phyloP scores from a whole-genome alignment of 345 rosid species.

The Nasturtium officinale region DNA sequence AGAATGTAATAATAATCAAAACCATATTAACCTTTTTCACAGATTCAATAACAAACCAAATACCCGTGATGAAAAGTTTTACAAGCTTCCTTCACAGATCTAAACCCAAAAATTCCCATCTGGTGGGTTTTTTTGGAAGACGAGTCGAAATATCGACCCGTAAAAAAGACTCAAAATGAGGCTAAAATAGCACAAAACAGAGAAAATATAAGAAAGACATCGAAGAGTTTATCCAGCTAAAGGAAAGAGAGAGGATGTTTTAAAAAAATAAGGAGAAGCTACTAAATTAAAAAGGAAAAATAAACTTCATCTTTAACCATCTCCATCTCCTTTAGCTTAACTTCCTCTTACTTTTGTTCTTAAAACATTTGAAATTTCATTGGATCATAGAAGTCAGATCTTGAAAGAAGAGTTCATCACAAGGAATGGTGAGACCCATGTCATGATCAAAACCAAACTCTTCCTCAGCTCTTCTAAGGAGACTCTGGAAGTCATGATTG shows the following conservation, averaged over 20 bases:
- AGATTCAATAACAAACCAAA: slow-evolving; percentile 15
- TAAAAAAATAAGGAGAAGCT: slow-evolving; percentile 6
- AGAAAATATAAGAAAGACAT: slow-evolving; percentile 7
- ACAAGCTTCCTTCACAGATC: slow-evolving; percentile 28
- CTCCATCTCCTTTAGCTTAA: slow-evolving; percentile 24
- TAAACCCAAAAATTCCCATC: slow-evolving; percentile 25
- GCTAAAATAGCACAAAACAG: background rate
- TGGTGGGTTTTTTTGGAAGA: background rate
- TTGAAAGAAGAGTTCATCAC: slow-evolving; percentile 74
- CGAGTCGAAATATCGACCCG: slow-evolving; percentile 22
- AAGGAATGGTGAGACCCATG: slow-evolving; percentile 82
- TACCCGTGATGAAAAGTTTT: slow-evolving; percentile 9
- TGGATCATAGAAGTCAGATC: slow-evolving; percentile 64
- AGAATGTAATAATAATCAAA: background rate
- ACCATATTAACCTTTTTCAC: background rate
- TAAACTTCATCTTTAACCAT: slow-evolving; percentile 38
- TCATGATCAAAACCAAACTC: slow-evolving; percentile 85
- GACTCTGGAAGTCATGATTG: slow-evolving; percentile 66
- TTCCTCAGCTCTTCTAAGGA: slow-evolving; percentile 77
- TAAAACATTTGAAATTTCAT: slow-evolving; percentile 14
- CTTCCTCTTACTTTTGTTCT: background rate
- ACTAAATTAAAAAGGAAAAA: background rate
- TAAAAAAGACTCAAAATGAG: slow-evolving; percentile 29
- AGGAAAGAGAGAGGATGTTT: slow-evolving; percentile 29
- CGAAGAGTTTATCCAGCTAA: slow-evolving; percentile 3